phyloP scores from a whole-genome alignment of 257 asterid genomes.

The Scutellaria galericulata region DNA sequence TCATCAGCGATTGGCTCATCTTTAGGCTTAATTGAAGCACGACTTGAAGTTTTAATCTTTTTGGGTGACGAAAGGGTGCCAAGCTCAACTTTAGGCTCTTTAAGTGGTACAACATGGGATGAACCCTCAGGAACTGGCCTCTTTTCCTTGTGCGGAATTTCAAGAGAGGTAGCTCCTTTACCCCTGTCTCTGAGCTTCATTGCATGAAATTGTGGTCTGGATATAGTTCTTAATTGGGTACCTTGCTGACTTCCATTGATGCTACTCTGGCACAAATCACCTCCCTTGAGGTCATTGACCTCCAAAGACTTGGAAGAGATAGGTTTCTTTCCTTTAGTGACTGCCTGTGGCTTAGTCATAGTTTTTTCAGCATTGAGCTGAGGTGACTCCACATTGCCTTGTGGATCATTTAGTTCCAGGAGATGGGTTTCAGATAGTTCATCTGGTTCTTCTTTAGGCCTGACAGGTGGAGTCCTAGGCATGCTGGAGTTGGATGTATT shows the following conservation, averaged over 20 bases:
- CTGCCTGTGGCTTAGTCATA: conserved; percentile 37
- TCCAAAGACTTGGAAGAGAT: conserved; percentile 41
- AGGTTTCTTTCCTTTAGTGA: conserved; percentile 51
- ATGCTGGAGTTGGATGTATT: conserved; percentile 19
- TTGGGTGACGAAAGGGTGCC: conserved; percentile 33
- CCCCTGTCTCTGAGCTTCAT: conserved; percentile 61
- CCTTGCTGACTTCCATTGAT: conserved; percentile 32
- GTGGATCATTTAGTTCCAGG: conserved; percentile 33
- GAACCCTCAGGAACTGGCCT: conserved; percentile 41
- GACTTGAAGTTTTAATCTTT: conserved; percentile 36
- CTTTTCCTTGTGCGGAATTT: conserved; percentile 47
- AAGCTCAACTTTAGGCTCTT: conserved; percentile 50
- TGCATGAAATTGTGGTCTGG: conserved; percentile 44
- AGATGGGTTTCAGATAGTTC: conserved; percentile 38
- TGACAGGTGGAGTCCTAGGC: conserved; percentile 38
- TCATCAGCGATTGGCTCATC: conserved; percentile 59
- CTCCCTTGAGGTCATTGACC: conserved; percentile 33
- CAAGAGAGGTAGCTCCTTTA: conserved; percentile 44
- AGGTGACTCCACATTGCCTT: conserved; percentile 35
- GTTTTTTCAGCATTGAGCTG: conserved; percentile 33
- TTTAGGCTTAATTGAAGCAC: conserved; percentile 49
- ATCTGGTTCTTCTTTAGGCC: conserved; percentile 57
- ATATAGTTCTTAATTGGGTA: conserved; percentile 31
- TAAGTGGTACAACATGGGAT: conserved; percentile 40
- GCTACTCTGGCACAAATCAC: conserved; percentile 39